phyloP scores from a whole-genome alignment of 2,329 filamentous ascomycete species.

The Podosphaera fusca region DNA sequence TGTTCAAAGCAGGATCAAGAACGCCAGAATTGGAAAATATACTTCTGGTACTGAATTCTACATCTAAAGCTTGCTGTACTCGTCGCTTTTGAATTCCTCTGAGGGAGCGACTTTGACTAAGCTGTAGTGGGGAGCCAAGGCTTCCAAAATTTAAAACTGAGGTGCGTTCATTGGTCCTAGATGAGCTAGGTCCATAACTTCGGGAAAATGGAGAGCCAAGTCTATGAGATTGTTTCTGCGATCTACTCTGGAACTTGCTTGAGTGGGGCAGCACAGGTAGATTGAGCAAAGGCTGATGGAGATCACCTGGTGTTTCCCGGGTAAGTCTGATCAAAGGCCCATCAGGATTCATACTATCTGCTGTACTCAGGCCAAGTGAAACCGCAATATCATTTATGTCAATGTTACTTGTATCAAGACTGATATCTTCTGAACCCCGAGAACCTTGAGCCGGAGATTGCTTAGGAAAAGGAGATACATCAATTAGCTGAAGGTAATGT shows the following conservation, averaged over 20 bases:
- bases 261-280: background rate
- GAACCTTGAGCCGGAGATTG: constrained; percentile 16
- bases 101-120: constrained; percentile 10
- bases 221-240: constrained; percentile 3
- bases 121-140: constrained; percentile 13
- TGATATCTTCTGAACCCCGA: constrained; percentile 4
- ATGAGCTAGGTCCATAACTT: constrained; percentile 40
- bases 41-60: constrained; percentile 10
- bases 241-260: constrained; percentile 2
- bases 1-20: constrained; percentile 9
- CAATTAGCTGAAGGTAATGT: constrained; percentile 24
- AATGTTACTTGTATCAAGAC: constrained; percentile 28
- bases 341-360: constrained; percentile 39
- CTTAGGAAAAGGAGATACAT: constrained; percentile 32
- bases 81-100: constrained; percentile 15
- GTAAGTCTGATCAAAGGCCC: constrained; percentile 34
- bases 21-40: background rate
- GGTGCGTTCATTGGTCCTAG: constrained; percentile 12
- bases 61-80: constrained; percentile 12
- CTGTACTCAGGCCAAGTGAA: constrained; percentile 37
- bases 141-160: constrained; percentile 3
- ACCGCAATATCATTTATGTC: constrained; percentile 37
- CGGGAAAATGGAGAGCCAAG: constrained; percentile 23
- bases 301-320: background rate
- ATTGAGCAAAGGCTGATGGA: background rate